Evolutionary conservation across 345 rosid genomes (phyloP), one percentile per base, ranked within the genome.

Genomic region (Euphorbia pulcherrima): DNA sequence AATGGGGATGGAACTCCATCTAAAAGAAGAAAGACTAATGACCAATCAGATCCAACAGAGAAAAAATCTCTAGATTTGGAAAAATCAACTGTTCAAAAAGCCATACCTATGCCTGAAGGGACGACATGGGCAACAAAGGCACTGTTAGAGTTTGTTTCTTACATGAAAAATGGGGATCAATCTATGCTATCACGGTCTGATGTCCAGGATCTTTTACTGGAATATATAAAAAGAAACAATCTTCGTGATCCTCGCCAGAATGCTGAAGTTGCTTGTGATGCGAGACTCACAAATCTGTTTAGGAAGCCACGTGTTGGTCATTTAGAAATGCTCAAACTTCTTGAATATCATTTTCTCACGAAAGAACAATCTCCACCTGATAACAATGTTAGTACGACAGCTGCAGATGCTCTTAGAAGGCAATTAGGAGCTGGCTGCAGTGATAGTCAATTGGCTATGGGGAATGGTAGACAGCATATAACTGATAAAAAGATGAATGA

Each of bases 311-410:
- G 83, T 69, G 78, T 91, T 64, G 96, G 87, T 52, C 96, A 85
- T 72, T 66, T 89, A 82, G 97, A 94, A 81, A 90, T 94, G 99
- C 84, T 84, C 59, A 89, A 85, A 84, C 92, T 90, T 82, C 87
- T 93, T 16, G 92, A 89, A 72, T 75, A 76, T 67, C 99, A 94
- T 69, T 81, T 87, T 75, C 89, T 88, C 62, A 74, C 69, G 41
- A 75, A 81, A 73, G 96, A 82, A 57, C 80, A 77, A 51, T 71
- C 83, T 23, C 71, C 62, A 23, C 41, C 53, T 58, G 77, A 75
- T 59, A 77, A 77, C 58, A 27, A 74, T 50, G 72, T 50, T 39
- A 75, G 68, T 44, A 79, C 71, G 16, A 81, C 73, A 60, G 81
- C 61, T 72, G 56, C 55, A 39, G 82, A 76, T 70, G 73, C 76